Base-by-base conservation (phyloP, 2,329 filamentous ascomycete genomes). In the Sporothrix inflata region DNA sequence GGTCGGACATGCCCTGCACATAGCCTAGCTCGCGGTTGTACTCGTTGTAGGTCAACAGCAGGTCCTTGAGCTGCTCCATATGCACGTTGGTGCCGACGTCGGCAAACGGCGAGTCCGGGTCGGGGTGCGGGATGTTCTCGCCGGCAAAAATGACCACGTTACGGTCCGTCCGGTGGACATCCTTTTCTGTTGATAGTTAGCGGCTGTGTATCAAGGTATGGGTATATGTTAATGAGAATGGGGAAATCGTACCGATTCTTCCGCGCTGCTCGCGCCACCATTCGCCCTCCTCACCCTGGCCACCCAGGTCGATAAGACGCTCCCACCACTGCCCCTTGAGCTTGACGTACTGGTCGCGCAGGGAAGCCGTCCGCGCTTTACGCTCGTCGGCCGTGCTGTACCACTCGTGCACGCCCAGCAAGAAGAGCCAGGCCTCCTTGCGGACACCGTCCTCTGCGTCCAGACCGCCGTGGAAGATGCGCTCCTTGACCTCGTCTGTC, bases 311-410 rank as follows among this genome's bases (percentile, higher is more conserved):
- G 1, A 96, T 88, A 77, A 98, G 90, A 49, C 92, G 87, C 81
- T 98, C 94, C 97, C 97, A 99, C 97, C 96, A 99, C 0, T 92
- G 88, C 6, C 92, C 94, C 82, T 99, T 99, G 57, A 99, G 85
- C 75, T 94, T 91, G 73, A 98, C 93, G 80, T 98, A 99, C 77
- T 97, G 94, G 77, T 99, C 96, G 11, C 96, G 87, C 45, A 97
- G 87, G 8, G 92, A 97, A 63, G 96, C 95, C 77, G 94, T 85
- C 76, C 94, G 88, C 0, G 91, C 93, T 77, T 90, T 92, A 51
- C 96, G 88, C 79, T 99, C 96, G 74, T 97, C 93, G 0, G 85
- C 85, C 0, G 92, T 94, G 80, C 94, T 97, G 76, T 97, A 90
- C 97, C 97, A 99, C 2, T 95, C 91, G 78, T 97, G 92, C 0